phyloP scores from a whole-genome alignment of 306 rosid species.

The Pachyrhizus erosus region DNA sequence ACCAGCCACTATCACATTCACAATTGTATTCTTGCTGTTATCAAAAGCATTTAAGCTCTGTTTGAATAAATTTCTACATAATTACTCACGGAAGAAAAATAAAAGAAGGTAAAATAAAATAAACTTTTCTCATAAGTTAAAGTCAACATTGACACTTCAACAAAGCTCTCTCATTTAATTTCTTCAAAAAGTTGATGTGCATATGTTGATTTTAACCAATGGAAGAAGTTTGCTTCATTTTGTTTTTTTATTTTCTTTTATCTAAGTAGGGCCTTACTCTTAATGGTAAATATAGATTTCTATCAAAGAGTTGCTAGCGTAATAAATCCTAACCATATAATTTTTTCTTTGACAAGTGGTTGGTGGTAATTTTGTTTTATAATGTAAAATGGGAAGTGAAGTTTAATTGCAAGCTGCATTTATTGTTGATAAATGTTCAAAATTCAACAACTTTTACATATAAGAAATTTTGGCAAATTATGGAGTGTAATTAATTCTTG shows the following conservation, averaged over 20 bases:
- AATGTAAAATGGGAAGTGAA: background rate
- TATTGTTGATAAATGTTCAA: background rate
- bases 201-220: background rate
- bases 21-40: background rate
- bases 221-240: background rate
- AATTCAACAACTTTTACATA: background rate
- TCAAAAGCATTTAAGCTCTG: background rate
- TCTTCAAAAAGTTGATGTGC: background rate
- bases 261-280: background rate
- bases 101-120: background rate
- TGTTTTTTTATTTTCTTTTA: background rate
- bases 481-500: background rate
- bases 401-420: background rate
- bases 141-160: background rate
- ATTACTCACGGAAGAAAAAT: background rate
- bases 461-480: background rate
- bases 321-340: background rate
- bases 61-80: background rate
- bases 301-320: background rate
- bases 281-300: background rate
- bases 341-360: background rate
- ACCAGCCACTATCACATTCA: background rate
- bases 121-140: background rate
- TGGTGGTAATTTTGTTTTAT: slow-evolving; percentile 17
- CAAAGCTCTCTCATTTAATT: background rate